Conservation (phyloP, 257 asterid genomes). For the Leonotis leonurus region DNA sequence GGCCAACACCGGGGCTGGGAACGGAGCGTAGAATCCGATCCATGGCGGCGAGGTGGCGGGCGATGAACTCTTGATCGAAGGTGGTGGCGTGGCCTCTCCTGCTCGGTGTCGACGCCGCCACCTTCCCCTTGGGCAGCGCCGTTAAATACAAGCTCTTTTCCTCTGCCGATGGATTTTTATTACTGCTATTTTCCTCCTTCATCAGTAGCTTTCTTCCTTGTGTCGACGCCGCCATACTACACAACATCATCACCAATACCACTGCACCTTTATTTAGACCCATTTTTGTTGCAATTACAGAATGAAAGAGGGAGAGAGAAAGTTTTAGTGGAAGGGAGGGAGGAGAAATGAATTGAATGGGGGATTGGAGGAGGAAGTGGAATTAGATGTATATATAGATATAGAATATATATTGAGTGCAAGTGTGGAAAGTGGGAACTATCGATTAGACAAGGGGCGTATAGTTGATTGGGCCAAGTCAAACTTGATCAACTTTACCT, state of each 20-base stretch:
- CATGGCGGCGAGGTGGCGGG: slow-evolving; percentile 45
- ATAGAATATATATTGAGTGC: not conserved
- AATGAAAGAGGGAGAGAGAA: not conserved
- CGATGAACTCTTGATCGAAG: slow-evolving; percentile 32
- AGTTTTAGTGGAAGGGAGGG: not conserved
- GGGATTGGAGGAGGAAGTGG: slow-evolving; percentile 8
- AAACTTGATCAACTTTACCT: slow-evolving; percentile 20
- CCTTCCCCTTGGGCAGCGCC: slow-evolving; percentile 49
- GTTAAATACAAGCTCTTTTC: slow-evolving; percentile 26
- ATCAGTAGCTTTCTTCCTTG: slow-evolving; percentile 35
- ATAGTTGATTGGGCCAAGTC: slow-evolving; percentile 34
- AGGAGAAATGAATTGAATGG: not conserved
- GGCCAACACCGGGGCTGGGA: slow-evolving; percentile 76
- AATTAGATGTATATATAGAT: no score
- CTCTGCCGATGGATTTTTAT: not conserved
- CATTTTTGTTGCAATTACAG: slow-evolving; percentile 14
- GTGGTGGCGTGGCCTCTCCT: slow-evolving; percentile 38
- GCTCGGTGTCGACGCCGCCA: slow-evolving; percentile 49
- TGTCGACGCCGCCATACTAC: slow-evolving; percentile 16
- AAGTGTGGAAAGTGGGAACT: not conserved
- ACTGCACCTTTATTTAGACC: not conserved
- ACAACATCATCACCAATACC: slow-evolving; percentile 19
- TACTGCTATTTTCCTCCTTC: slow-evolving; percentile 1
- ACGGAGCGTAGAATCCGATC: slow-evolving; percentile 62
- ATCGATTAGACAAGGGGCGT: not conserved